Conservation (phyloP, 176 grass and related monocot species). For the Oryza longistaminata region DNA sequence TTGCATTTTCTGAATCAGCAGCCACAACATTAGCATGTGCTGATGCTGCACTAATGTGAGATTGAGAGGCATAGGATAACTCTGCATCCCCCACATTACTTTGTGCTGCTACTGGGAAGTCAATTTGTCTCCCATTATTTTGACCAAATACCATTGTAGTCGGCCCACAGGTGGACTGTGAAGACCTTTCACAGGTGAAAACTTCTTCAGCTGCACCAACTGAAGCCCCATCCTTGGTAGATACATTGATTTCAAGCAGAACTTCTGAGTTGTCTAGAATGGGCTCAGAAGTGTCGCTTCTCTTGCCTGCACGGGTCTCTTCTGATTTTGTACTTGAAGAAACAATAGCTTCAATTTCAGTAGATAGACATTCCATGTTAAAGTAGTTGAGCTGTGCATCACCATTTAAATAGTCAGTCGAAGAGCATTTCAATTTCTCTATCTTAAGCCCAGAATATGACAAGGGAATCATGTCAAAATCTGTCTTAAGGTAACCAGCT, state of each 20-base stretch:
- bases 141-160: conserved; percentile 16
- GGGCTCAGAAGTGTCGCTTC: conserved; percentile 25
- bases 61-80: neutral
- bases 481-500: conserved; percentile 66
- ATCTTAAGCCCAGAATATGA: conserved; percentile 44
- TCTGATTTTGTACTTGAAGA: conserved; percentile 22
- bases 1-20: conserved; percentile 26
- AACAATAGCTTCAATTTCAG: conserved; percentile 48
- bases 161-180: conserved; percentile 8
- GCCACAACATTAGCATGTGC: conserved; percentile 6
- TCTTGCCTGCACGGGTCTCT: conserved; percentile 17
- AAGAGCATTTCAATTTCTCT: conserved; percentile 44
- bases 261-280: conserved; percentile 25
- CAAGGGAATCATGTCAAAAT: conserved; percentile 49
- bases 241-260: conserved; percentile 16
- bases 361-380: conserved; percentile 43
- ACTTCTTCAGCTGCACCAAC: conserved; percentile 23
- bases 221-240: conserved; percentile 16
- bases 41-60: neutral
- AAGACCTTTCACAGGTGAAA: conserved; percentile 14
- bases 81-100: neutral
- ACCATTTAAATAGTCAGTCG: conserved; percentile 29
- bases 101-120: conserved; percentile 4
- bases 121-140: conserved; percentile 1
- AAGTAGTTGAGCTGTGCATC: conserved; percentile 39